Base-by-base conservation (phyloP, 441 rosid genomes). In the Gossypium trilobum region DNA sequence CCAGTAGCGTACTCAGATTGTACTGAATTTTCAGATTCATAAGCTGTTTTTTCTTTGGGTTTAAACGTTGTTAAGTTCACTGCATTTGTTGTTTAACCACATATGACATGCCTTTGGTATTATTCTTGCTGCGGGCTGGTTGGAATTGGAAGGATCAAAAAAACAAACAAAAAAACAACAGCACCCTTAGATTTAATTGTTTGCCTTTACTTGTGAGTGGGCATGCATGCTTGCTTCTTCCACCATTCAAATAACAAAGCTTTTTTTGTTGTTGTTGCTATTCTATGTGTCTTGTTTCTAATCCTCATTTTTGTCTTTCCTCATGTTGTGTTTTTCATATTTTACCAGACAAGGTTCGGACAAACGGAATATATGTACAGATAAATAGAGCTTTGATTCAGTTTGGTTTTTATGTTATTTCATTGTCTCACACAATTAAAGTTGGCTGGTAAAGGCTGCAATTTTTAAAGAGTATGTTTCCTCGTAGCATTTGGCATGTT, bases 1-100 rank as follows among this genome's bases (percentile, higher is more conserved):
- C 99, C 7, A 89, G 94, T 82, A 94, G 88, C 78, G 88, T 89
- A 2, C 84, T 92, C 83, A 84, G 97, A 77, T 69, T 94, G 89
- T 92, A 92, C 85, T 92, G 85, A 91, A 81, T 73, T 74, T 73
- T 33, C 39, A 33, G 8, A 33, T 33, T 33, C 39, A 33, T 33
- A 33, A 33, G 39, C 39, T 33, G 39, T 33, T 33, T 33, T 33
- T 33, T 33, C 39, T 33, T 33, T 33, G 39, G 39, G 39, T 33
- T 33, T 33, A 33, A 33, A 33, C 39, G 39, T 33, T 33, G 39
- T 33, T 33, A 33, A 33, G 39, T 33, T 33, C 39, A 33, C 39
- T 33, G 39, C 39, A 33, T 33, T 33, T 33, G 39, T 33, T 33
- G 39, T 33, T 33, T 83, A 81, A 72, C 87, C 85, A 74, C 85